Conservation (phyloP, 768 basidiomycete species). For the Lactarius psammicola region DNA sequence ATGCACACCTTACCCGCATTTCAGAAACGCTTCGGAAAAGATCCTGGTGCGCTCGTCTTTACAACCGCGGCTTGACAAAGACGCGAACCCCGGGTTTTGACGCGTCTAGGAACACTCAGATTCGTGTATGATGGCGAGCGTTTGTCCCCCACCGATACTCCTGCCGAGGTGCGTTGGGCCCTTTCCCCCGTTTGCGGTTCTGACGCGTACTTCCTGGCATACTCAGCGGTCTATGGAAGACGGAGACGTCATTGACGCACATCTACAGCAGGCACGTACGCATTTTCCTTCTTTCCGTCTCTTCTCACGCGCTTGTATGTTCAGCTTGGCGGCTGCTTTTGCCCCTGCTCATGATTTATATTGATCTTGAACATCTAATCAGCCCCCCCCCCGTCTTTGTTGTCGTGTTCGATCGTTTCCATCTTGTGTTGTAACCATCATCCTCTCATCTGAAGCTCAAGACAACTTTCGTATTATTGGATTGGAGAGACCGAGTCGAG, state of each 20-base stretch:
- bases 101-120: constrained; percentile 21
- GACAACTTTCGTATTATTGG: neutral
- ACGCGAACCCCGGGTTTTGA: neutral
- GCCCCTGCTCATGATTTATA: constrained; percentile 1
- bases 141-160: constrained; percentile 22
- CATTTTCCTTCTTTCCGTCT: neutral
- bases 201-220: constrained; percentile 5
- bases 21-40: constrained; percentile 27
- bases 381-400: neutral
- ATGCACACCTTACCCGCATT: neutral
- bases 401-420: neutral
- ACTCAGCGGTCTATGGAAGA: constrained; percentile 25
- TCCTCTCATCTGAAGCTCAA: constrained; percentile 4
- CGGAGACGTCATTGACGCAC: constrained; percentile 27
- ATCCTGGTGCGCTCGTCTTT: constrained; percentile 24
- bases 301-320: constrained; percentile 1
- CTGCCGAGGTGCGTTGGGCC: constrained; percentile 17
- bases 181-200: neutral
- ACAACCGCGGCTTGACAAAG: neutral
- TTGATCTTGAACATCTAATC: neutral
- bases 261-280: constrained; percentile 22
- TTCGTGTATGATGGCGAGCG: constrained; percentile 28
- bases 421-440: constrained; percentile 22
- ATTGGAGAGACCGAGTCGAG: neutral
- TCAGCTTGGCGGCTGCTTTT: constrained; percentile 17